A percentile compares a stretch with the other conserved stretches of the same genome.
These are phyloP conservation scores for Claviceps maximensis DNA, from an alignment of 2,329 filamentous ascomycete species.

Conservation along the genomic window DNA sequence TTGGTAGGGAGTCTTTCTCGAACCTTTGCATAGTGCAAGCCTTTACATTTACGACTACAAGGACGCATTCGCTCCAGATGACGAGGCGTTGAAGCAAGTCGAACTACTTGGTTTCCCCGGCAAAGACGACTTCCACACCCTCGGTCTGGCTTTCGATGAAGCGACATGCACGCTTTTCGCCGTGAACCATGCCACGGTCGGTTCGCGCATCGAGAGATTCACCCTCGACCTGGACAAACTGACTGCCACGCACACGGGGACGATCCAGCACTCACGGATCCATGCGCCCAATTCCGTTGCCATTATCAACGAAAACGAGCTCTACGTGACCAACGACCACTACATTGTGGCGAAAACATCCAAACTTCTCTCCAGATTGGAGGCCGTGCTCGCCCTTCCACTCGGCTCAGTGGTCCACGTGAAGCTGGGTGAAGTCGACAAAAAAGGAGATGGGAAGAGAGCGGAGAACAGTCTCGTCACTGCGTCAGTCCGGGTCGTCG, in stretches of 20 bases:
- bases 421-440: constrained; percentile 6
- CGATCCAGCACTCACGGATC: constrained; percentile 25
- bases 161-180: constrained; percentile 22
- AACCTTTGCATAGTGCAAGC: constrained; percentile 12
- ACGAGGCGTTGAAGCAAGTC: constrained; percentile 12
- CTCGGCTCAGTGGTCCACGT: constrained; percentile 25
- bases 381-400: constrained; percentile 21
- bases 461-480: not conserved
- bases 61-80: constrained; percentile 3
- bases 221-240: constrained; percentile 19
- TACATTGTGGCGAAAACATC: constrained; percentile 16
- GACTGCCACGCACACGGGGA: constrained; percentile 22
- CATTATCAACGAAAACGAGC: constrained; percentile 19
- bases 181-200: constrained; percentile 22
- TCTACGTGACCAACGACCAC: constrained; percentile 30
- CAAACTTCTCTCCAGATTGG: constrained; percentile 15
- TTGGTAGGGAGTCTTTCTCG: constrained; percentile 14
- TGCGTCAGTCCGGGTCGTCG: constrained; percentile 15
- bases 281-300: constrained; percentile 26
- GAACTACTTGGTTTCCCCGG: constrained; percentile 12
- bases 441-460: not conserved
- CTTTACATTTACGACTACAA: constrained; percentile 27
- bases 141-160: constrained; percentile 26
- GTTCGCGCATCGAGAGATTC: constrained; percentile 26
- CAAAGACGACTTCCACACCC: constrained; percentile 24